Percentiles rank a stretch among this genome's conserved stretches.
These are phyloP conservation scores for Cutaneotrichosporon daszewskae DNA, from an alignment of 1,284 basidiomycete genomes.

Conservation along the genomic window DNA sequence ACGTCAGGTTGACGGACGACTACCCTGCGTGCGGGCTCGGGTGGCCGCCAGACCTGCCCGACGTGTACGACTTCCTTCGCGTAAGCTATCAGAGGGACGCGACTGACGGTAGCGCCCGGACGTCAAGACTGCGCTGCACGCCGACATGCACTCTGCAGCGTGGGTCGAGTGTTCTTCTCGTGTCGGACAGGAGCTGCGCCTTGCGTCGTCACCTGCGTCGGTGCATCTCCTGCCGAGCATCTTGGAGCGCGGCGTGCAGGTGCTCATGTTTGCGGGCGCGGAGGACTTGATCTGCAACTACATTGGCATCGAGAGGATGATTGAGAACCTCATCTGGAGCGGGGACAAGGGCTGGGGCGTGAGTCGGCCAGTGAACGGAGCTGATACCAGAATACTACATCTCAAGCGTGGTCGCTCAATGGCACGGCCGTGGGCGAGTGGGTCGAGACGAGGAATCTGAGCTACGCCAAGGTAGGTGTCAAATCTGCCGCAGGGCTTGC, in stretches of 20 bases:
- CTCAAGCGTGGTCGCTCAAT: constrained; percentile 72
- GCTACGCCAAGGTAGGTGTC: constrained; percentile 73
- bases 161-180: constrained; percentile 83
- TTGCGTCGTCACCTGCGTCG: constrained; percentile 62
- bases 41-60: constrained; percentile 86
- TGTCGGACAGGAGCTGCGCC: constrained; percentile 62
- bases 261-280: constrained; percentile 91
- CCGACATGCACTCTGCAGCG: constrained; percentile 64
- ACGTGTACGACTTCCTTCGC: constrained; percentile 71
- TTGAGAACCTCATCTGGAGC: constrained; percentile 77
- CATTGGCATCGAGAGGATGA: constrained; percentile 79
- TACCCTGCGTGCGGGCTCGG: constrained; percentile 94
- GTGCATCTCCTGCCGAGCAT: constrained; percentile 74
- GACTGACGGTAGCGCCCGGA: constrained; percentile 60
- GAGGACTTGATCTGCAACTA: constrained; percentile 97
- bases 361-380: constrained; percentile 57
- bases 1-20: constrained; percentile 78
- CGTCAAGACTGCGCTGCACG: constrained; percentile 79
- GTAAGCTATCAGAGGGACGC: too few relatives aligned
- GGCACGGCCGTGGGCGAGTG: constrained; percentile 78
- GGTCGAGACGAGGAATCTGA: constrained; percentile 80
- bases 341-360: constrained; percentile 78
- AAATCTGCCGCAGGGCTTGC: background rate
- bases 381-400: constrained; percentile 60
- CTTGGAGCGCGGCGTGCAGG: constrained; percentile 64